A percentile compares a stretch with the other conserved stretches of the same genome.
Evolutionary conservation across 2,329 filamentous ascomycete genomes (phyloP).

Genomic region (Trematosphaeria pertusa): DNA sequence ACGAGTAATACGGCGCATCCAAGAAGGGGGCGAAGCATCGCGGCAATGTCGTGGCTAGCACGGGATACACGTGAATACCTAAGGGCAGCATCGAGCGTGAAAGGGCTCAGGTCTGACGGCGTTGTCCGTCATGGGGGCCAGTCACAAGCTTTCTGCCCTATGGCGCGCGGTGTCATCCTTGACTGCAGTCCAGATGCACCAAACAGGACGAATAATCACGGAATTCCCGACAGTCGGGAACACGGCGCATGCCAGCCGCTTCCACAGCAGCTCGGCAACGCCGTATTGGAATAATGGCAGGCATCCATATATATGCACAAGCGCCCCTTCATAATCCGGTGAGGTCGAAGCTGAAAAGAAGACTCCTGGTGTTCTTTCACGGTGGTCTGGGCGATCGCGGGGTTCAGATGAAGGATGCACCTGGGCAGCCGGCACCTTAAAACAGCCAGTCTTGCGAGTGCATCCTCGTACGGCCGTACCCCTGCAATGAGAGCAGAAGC

Average conservation of each 20-base stretch:
- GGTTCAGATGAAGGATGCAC: not conserved
- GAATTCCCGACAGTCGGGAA: slow-evolving; percentile 21
- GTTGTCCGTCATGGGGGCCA: slow-evolving; percentile 21
- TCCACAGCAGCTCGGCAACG: slow-evolving; percentile 13
- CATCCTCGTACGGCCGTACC: not conserved
- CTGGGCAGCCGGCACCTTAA: no score
- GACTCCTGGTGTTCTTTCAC: not conserved
- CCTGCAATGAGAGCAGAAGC: not conserved
- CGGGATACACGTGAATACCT: slow-evolving; percentile 2
- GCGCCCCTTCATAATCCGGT: no score
- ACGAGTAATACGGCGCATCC: slow-evolving; percentile 2
- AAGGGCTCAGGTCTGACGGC: slow-evolving; percentile 17
- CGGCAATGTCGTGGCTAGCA: slow-evolving; percentile 6
- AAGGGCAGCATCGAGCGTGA: slow-evolving; percentile 15
- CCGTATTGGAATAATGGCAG: slow-evolving; percentile 19
- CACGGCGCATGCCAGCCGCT: slow-evolving; percentile 9
- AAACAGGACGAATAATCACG: slow-evolving; percentile 38
- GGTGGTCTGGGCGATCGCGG: not conserved
- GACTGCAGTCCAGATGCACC: slow-evolving; percentile 17
- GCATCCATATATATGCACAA: slow-evolving; percentile 2
- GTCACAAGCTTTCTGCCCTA: slow-evolving; percentile 24
- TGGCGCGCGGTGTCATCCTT: slow-evolving; percentile 24
- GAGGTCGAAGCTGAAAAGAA: slow-evolving; percentile 1
- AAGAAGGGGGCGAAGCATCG: slow-evolving; percentile 8
- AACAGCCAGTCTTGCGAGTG: no score